Evolutionary conservation across 768 basidiomycete species (phyloP).

Genomic region (Amanita muscaria): DNA sequence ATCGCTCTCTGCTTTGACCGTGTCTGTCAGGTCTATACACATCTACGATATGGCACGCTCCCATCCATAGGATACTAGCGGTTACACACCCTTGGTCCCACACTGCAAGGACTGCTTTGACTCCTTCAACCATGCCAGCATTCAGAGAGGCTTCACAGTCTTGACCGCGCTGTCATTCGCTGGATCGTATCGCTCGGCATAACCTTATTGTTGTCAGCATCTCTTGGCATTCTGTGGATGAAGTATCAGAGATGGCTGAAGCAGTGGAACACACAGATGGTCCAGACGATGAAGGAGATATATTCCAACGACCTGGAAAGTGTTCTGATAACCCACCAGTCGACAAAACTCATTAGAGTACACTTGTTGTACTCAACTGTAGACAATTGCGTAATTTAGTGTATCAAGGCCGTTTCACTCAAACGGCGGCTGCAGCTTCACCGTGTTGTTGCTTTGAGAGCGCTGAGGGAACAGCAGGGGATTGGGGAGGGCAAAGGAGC

Average conservation of each 20-base stretch:
- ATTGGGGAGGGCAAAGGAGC: no score
- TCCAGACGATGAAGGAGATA: conserved; percentile 89
- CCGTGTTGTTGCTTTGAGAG: no score
- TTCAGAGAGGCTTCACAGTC: conserved; percentile 92
- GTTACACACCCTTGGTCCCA: conserved; percentile 85
- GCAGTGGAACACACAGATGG: conserved; percentile 97
- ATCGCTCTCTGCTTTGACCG: conserved; percentile 66
- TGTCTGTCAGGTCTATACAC: conserved; percentile 94
- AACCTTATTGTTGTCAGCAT: conserved; percentile 97
- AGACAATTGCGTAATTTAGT: conserved; percentile 9
- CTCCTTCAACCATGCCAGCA: conserved; percentile 92
- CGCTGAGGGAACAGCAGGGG: no score
- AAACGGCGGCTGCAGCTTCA: no score
- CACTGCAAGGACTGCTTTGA: conserved; percentile 77
- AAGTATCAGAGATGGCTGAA: conserved; percentile 86
- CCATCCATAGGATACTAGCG: conserved; percentile 89
- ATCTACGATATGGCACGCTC: conserved; percentile 82
- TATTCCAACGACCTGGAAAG: conserved; percentile 98
- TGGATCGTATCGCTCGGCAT: conserved; percentile 99
- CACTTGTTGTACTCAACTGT: conserved; percentile 4
- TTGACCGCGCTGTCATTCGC: conserved; percentile 98
- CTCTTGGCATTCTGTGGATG: conserved; percentile 93
- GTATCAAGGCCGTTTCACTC: no score
- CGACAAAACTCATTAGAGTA: conserved; percentile 45
- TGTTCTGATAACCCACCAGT: conserved; percentile 75